Base-by-base conservation (phyloP, 305 asterid species). In the Solanum hybrid region DNA sequence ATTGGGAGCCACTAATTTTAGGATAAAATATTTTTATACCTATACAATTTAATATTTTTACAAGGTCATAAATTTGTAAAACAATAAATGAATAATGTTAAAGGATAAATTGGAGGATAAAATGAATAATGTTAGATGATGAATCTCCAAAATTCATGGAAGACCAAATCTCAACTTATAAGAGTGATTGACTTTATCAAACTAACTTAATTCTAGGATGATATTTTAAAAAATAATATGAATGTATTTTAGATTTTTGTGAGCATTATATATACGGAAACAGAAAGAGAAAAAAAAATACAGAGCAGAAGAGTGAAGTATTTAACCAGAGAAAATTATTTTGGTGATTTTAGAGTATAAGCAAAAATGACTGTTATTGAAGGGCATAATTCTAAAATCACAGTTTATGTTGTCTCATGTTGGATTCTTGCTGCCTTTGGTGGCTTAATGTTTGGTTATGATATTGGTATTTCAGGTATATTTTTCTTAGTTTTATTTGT, bases 401-500 rank as follows among this genome's bases (percentile, higher is more conserved):
- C 93, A 2, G 2, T 75, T 29, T 94, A 94, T 89, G 93, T 93
- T 13, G 26, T 92, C 11, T 71, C 91, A 18, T 92, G 94, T 46
- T 94, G 96, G 96, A 90, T 93, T 57, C 87, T 94, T 11, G 94
- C 95, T 1, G 95, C 96, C 8, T 94, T 94, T 88, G 94, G 96
- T 39, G 96, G 96, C 3, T 90, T 94, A 1, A 91, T 94, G 95
- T 94, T 94, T 76, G 96, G 96, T 22, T 94, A 94, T 81, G 96
- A 94, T 46, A 90, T 94, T 11, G 95, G 97, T 20, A 95, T 95
- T 80, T 95, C 97, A 85, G 97, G 98, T 95, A 89, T 18, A 75
- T 85, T 57, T 35, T 31, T 69, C 11, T 5, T 87, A 14, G 26
- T 69, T 61, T 2, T 80, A 35, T 12, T 24, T 11, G 8, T 1